These are phyloP conservation scores for Phytophthora pistaciae DNA, from an alignment of 352 stramenopile genomes.

Conservation along the genomic window DNA sequence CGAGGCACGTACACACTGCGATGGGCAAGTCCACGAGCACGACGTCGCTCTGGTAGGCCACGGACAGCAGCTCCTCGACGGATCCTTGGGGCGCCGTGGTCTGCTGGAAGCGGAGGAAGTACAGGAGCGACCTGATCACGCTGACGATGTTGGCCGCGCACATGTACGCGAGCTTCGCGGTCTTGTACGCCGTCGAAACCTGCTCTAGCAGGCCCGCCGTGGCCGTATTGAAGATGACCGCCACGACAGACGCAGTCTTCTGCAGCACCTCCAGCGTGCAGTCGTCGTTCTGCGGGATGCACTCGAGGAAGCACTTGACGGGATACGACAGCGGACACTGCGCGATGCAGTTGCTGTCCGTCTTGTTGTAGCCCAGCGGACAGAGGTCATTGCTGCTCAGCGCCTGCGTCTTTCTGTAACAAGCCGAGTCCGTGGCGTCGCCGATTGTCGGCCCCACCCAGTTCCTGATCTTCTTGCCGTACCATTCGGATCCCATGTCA, in stretches of 20 bases:
- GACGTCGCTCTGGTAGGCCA: constrained; percentile 58
- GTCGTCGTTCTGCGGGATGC: constrained; percentile 43
- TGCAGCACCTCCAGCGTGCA: constrained; percentile 12
- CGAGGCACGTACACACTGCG: constrained; percentile 52
- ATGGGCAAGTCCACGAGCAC: constrained; percentile 52
- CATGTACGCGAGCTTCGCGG: constrained; percentile 39
- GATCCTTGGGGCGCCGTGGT: constrained; percentile 43
- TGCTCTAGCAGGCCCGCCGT: constrained; percentile 12
- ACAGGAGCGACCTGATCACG: constrained; percentile 45
- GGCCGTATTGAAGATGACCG: constrained; percentile 6
- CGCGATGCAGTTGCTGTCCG: constrained; percentile 59
- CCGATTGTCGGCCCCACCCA: constrained; percentile 27
- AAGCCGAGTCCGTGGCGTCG: constrained; percentile 35
- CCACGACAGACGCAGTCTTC: constrained; percentile 15
- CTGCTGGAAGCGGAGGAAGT: constrained; percentile 44
- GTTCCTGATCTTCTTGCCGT: constrained; percentile 32
- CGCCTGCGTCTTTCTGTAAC: constrained; percentile 50
- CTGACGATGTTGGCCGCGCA: constrained; percentile 50
- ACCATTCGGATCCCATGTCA: constrained; percentile 32
- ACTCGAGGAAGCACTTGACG: constrained; percentile 30
- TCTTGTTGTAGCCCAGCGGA: constrained; percentile 41
- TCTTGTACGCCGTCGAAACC: constrained; percentile 5
- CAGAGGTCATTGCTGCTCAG: constrained; percentile 31
- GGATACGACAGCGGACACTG: constrained; percentile 74
- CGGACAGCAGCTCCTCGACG: constrained; percentile 46